Conservation (phyloP, 108 stramenopile genomes). For the Skeletonema tropicum region DNA sequence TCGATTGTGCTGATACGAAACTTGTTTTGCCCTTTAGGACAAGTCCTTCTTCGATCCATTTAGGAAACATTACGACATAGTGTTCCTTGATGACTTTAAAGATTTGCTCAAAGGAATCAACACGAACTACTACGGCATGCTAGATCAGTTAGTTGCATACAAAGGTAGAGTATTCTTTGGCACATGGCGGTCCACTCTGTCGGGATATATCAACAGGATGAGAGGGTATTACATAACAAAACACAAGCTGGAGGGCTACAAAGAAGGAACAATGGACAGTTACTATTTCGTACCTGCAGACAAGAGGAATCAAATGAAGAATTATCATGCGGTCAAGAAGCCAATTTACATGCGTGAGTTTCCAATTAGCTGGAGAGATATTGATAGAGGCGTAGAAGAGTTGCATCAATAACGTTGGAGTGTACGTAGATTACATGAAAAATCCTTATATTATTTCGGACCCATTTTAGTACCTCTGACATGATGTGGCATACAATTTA, state of each 20-base stretch:
- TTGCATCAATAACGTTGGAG: neutral
- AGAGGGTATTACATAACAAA: constrained; percentile 75
- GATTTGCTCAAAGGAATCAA: constrained; percentile 55
- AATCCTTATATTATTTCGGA: neutral
- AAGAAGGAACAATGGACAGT: constrained; percentile 65
- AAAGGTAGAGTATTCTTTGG: constrained; percentile 79
- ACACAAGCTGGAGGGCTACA: constrained; percentile 58
- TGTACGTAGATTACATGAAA: neutral
- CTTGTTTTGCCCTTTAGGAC: constrained; percentile 26
- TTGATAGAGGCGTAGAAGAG: constrained; percentile 64
- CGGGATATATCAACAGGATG: constrained; percentile 86
- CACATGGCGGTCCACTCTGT: constrained; percentile 78
- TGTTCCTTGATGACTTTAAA: constrained; percentile 82
- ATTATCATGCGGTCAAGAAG: constrained; percentile 67
- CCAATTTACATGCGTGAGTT: constrained; percentile 87
- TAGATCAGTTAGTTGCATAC: constrained; percentile 85
- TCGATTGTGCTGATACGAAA: neutral
- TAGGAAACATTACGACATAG: constrained; percentile 66
- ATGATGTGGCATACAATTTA: no score
- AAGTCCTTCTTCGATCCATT: constrained; percentile 81
- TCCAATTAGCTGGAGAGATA: constrained; percentile 81
- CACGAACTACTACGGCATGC: constrained; percentile 83
- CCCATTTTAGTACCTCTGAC: no score
- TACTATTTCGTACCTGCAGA: constrained; percentile 69
- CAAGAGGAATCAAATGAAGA: constrained; percentile 58